Base-by-base conservation (phyloP, 2,329 filamentous ascomycete species). In the Diaporthe vexans region DNA sequence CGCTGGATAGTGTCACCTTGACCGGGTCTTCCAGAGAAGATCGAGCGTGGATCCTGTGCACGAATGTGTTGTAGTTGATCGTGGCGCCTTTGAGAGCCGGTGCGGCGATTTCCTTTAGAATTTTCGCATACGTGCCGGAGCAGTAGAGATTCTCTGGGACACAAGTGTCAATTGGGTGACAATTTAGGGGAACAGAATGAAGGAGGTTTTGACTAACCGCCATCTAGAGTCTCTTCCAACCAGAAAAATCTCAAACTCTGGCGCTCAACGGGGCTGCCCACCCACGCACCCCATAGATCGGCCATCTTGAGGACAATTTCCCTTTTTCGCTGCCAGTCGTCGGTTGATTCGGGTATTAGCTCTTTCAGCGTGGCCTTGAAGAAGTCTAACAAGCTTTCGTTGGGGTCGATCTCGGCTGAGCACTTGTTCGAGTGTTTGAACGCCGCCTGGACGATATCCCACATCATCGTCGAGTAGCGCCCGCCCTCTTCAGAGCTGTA, bases 231-330 rank as follows among this genome's bases (percentile, higher is more conserved):
- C 81, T 95, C 92, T 80, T 95, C 93, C 7, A 95, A 81, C 92
- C 93, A 94, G 80, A 94, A 94, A 83, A 91, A 95, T 83, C 92
- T 94, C 43, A 95, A 84, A 78, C 92, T 94, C 80, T 95, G 93
- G 35, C 80, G 88, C 70, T 86, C 83, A 11, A 94, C 85, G 0
- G 90, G 88, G 74, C 88, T 92, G 19, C 93, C 93, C 8, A 94
- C 88, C 79, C 94, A 95, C 0, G 89, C 89, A 2, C 93, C 93
- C 92, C 93, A 94, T 78, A 91, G 87, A 77, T 92, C 89, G 4
- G 90, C 89, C 79, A 90, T 82, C 75, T 90, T 86, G 69, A 88
- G 81, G 26, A 90, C 80, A 15, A 85, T 82, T 21, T 82, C 79
- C 46, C 88, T 82, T 73, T 84, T 85, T 70, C 78, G 80, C 71